Evolutionary conservation across 768 basidiomycete species (phyloP).

Genomic region (Sistotremastrum suecicum): DNA sequence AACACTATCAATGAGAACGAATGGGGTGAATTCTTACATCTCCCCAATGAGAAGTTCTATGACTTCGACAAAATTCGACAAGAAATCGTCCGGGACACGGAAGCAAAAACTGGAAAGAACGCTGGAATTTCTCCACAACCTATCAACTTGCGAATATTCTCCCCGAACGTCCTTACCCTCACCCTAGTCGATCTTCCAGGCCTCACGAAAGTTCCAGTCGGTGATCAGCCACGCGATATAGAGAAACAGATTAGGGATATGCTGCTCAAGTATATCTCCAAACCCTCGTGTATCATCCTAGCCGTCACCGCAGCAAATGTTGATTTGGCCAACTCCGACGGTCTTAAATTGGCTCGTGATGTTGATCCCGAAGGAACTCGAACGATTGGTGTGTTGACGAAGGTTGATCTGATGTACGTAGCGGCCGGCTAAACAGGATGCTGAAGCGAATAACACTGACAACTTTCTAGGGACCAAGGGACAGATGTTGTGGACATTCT

Average conservation of each 20-base stretch:
- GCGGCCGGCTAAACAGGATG: neutral
- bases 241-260: conserved; percentile 97
- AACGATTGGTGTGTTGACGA: conserved; percentile 97
- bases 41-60: conserved; percentile 94
- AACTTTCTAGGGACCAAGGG: conserved; percentile 68
- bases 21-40: conserved; percentile 97
- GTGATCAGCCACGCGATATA: conserved; percentile 93
- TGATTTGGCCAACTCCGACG: conserved; percentile 98
- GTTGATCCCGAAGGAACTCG: conserved; percentile 94
- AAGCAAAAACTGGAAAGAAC: conserved; percentile 96
- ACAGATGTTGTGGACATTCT: conserved; percentile 99
- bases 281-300: conserved; percentile 90
- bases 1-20: conserved; percentile 74
- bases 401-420: conserved; percentile 92
- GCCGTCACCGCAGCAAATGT: conserved; percentile 94
- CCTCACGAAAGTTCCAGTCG: conserved; percentile 87
- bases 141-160: conserved; percentile 95
- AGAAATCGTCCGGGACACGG: conserved; percentile 94
- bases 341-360: conserved; percentile 88
- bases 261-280: conserved; percentile 89
- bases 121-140: conserved; percentile 95
- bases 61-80: conserved; percentile 95
- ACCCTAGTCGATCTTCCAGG: conserved; percentile 97
- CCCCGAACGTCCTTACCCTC: conserved; percentile 92
- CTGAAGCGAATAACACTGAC: neutral